Evolutionary conservation across 257 asterid species (phyloP), one percentile per base, ranked within the genome.

Genomic region (Solanum chmielewskii): DNA sequence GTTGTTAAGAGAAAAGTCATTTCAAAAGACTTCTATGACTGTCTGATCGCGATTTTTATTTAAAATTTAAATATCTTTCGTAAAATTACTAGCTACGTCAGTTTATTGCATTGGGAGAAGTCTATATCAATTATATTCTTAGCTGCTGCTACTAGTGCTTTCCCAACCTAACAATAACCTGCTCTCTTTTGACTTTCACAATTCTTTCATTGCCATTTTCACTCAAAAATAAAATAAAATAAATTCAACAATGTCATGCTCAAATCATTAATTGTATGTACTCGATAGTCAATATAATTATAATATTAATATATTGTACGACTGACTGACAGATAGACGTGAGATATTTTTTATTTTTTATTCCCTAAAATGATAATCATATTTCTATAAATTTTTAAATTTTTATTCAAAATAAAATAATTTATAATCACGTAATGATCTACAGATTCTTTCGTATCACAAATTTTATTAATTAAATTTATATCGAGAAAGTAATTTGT

Each of bases 81-180:
- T 21, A 21, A 59, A 59, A 59, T 59, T 59, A 8, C 12, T 59
- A 5, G 2, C 13, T 59, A 3, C 12, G 5, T 1, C 25, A 59
- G 7, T 37, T 0, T 37, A 37, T 6, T 6, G 39, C 5, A 5
- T 35, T 4, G 73, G 71, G 49, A 56, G 89, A 49, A 37, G 83
- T 87, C 86, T 9, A 20, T 70, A 35, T 83, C 89, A 41, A 33
- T 71, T 70, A 69, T 37, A 87, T 59, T 73, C 70, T 39, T 71
- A 39, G 83, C 25, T 39, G 83, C 33, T 75, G 15, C 78, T 73
- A 73, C 29, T 80, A 27, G 69, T 80, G 87, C 87, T 52, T 83
- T 87, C 81, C 74, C 18, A 86, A 87, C 89, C 89, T 71, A 87
- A 87, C 85, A 87, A 47, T 16, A 87, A 87, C 89, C 89, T 87